Percentiles rank a stretch among this genome's conserved stretches.
Evolutionary conservation across 129 eudicot species (phyloP).

Genomic region (Flaveria robusta): DNA sequence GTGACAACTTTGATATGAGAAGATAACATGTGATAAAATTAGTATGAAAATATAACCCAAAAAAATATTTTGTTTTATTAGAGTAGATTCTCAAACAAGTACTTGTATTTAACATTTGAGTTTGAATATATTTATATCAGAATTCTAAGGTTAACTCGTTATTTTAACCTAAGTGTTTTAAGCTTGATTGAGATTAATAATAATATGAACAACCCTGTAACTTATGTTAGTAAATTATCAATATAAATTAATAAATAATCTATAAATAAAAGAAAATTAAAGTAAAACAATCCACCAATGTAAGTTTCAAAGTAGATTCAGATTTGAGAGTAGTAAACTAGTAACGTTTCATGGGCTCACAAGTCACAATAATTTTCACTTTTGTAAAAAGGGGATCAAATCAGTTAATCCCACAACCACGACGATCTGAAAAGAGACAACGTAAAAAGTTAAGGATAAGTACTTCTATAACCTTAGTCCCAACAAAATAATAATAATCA

Average conservation of each 20-base stretch:
- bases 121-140: too few relatives aligned
- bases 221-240: background rate
- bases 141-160: too few relatives aligned
- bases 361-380: conserved; percentile 22
- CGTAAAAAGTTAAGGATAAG: conserved; percentile 36
- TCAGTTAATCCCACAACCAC: conserved; percentile 19
- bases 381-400: conserved; percentile 8
- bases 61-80: too few relatives aligned
- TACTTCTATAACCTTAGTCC: conserved; percentile 19
- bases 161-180: too few relatives aligned
- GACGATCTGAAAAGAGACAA: conserved; percentile 28
- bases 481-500: conserved; percentile 19
- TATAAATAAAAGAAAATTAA: background rate
- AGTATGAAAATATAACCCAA: too few relatives aligned
- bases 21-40: too few relatives aligned
- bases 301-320: conserved; percentile 15
- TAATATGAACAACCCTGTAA: too few relatives aligned
- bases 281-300: background rate
- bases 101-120: too few relatives aligned
- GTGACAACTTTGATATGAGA: too few relatives aligned
- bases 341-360: conserved; percentile 27
- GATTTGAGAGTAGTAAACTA: conserved; percentile 13
- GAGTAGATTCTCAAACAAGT: too few relatives aligned
- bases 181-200: too few relatives aligned
- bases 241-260: background rate